A percentile compares a stretch with the other conserved stretches of the same genome.
Evolutionary conservation across 352 stramenopile species (phyloP).

Genomic region (Pythium rhizo-oryzae): DNA sequence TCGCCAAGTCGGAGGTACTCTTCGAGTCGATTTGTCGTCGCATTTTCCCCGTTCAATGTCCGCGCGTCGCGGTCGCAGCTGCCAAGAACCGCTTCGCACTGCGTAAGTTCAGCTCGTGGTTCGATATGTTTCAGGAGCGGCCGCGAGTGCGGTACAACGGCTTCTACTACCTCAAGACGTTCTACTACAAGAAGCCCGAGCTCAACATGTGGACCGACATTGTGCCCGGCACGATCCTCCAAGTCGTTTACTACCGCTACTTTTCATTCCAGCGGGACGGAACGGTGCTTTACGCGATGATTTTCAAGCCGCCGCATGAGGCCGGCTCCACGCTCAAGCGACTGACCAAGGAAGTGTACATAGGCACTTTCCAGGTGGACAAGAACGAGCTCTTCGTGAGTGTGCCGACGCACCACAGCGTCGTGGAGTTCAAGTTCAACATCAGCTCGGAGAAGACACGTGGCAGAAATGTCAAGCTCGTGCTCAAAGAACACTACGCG

Average conservation of each 20-base stretch:
- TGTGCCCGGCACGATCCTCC: constrained; percentile 65
- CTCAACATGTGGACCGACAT: constrained; percentile 84
- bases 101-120: constrained; percentile 69
- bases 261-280: constrained; percentile 82
- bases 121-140: constrained; percentile 67
- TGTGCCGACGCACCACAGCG: constrained; percentile 66
- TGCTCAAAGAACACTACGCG: constrained; percentile 71
- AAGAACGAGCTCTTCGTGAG: constrained; percentile 67
- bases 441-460: constrained; percentile 42
- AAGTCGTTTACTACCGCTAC: constrained; percentile 85
- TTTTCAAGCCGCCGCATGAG: constrained; percentile 74
- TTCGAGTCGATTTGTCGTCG: constrained; percentile 71
- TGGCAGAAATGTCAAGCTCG: constrained; percentile 60
- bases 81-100: constrained; percentile 61
- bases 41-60: constrained; percentile 71
- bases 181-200: constrained; percentile 87
- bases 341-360: constrained; percentile 37
- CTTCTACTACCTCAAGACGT: constrained; percentile 78
- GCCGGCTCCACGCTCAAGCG: constrained; percentile 33
- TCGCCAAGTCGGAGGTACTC: constrained; percentile 54
- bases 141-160: constrained; percentile 80
- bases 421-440: constrained; percentile 70
- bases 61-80: constrained; percentile 37
- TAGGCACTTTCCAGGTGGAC: constrained; percentile 66
- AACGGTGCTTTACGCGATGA: constrained; percentile 75